Percentiles rank a stretch among this genome's conserved stretches.
These are phyloP conservation scores for Daldinia bambusicola DNA, from an alignment of 495 filamentous ascomycete genomes.

Conservation along the genomic window DNA sequence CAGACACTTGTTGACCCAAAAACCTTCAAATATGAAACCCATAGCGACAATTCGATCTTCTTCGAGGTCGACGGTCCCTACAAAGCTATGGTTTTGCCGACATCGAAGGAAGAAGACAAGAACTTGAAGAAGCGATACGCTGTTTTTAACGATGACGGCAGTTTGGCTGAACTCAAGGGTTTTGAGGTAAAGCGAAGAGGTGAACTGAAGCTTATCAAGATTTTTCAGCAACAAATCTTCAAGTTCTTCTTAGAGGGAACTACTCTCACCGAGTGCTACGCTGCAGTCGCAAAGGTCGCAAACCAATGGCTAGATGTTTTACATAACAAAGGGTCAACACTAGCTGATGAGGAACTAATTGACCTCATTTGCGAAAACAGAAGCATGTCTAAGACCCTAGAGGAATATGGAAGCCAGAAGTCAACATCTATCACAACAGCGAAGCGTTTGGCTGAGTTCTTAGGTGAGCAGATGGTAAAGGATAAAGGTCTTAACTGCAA, in stretches of 20 bases:
- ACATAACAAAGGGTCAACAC: conserved; percentile 81
- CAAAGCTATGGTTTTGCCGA: conserved; percentile 95
- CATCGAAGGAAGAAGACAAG: conserved; percentile 98
- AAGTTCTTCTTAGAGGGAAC: conserved; percentile 96
- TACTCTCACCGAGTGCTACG: conserved; percentile 88
- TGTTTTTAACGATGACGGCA: conserved; percentile 98
- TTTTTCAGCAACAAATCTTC: conserved; percentile 99
- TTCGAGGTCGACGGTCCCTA: conserved; percentile 99
- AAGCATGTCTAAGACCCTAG: conserved; percentile 95
- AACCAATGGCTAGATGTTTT: conserved; percentile 96
- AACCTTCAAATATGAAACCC: conserved; percentile 89
- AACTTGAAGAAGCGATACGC: conserved; percentile 99
- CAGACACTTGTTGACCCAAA: conserved; percentile 83
- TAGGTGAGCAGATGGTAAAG: conserved; percentile 98
- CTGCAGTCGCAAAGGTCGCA: conserved; percentile 91
- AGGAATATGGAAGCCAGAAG: conserved; percentile 95
- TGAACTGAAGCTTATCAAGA: conserved; percentile 99
- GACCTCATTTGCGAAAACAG: conserved; percentile 99
- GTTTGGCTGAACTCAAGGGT: conserved; percentile 94
- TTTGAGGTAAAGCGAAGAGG: conserved; percentile 98
- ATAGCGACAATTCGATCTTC: conserved; percentile 98
- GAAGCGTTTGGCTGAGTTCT: conserved; percentile 92
- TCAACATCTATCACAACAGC: conserved; percentile 98
- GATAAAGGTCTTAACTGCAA: conserved; percentile 99
- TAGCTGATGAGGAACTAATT: conserved; percentile 96